Conservation (phyloP, 108 stramenopile genomes). For the Conticribra guillardii region DNA sequence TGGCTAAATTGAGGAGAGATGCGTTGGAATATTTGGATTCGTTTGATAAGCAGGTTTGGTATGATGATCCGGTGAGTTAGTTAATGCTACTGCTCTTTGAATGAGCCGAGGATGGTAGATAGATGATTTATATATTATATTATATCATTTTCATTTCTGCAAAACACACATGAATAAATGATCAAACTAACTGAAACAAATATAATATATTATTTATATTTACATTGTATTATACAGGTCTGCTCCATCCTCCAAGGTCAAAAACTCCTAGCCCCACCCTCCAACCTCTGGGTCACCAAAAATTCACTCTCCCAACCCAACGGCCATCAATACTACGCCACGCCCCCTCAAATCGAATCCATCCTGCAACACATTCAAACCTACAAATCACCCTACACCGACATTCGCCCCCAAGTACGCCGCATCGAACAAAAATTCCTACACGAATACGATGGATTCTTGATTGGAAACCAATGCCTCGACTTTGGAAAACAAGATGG, state of each 20-base stretch:
- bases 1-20: conserved; percentile 50
- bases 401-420: conserved; percentile 65
- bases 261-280: conserved; percentile 35
- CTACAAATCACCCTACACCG: conserved; percentile 57
- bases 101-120: not conserved
- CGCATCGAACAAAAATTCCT: conserved; percentile 71
- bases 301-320: conserved; percentile 70
- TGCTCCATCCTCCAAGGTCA: conserved; percentile 64
- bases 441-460: conserved; percentile 63
- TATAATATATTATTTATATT: too few species aligned
- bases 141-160: conserved; percentile 34
- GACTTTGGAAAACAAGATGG: conserved; percentile 92
- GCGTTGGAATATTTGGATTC: conserved; percentile 65
- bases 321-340: conserved; percentile 71
- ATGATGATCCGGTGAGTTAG: conserved; percentile 68
- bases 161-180: too few species aligned
- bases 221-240: conserved; percentile 6
- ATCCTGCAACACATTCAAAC: conserved; percentile 67
- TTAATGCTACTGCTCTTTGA: not conserved
- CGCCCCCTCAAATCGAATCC: conserved; percentile 59
- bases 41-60: conserved; percentile 72
- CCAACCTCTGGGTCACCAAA: conserved; percentile 52
- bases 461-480: conserved; percentile 84
- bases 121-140: not conserved
- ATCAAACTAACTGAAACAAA: too few species aligned